These are phyloP conservation scores for Plasmodium ovale DNA, from an alignment of 169 alveolate genomes.

Conservation along the genomic window DNA sequence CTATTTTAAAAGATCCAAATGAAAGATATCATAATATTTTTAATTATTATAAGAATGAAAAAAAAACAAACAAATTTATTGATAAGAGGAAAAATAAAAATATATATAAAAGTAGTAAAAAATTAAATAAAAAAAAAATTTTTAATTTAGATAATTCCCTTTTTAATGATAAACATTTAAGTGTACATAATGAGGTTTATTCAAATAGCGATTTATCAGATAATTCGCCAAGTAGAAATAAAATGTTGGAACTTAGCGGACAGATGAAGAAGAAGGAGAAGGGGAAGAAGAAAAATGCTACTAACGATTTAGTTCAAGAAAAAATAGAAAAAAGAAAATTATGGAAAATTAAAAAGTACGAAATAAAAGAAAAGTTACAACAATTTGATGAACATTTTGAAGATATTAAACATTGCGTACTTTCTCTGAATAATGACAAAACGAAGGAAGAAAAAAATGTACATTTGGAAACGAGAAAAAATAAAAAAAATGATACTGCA, in stretches of 20 bases:
- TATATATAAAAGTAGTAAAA: conserved; percentile 16
- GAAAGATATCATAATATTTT: conserved; percentile 53
- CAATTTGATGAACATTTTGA: conserved; percentile 73
- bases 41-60: conserved; percentile 67
- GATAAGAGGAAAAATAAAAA: conserved; percentile 70
- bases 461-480: neutral
- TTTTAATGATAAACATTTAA: conserved; percentile 43
- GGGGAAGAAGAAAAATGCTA: neutral
- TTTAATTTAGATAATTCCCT: conserved; percentile 55
- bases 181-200: conserved; percentile 31
- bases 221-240: neutral
- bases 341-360: conserved; percentile 55
- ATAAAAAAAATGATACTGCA: neutral
- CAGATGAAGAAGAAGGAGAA: neutral
- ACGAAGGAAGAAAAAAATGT: neutral
- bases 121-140: conserved; percentile 25
- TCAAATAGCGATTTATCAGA: neutral
- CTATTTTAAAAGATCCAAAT: conserved; percentile 30
- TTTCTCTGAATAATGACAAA: conserved; percentile 9
- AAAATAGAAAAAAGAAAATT: conserved; percentile 42
- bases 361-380: conserved; percentile 63
- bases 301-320: conserved; percentile 9
- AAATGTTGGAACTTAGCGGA: neutral
- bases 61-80: conserved; percentile 75
- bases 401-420: conserved; percentile 29